Evolutionary conservation across 805 yeast species (phyloP).

Genomic region (Danielozyma ontarioensis): DNA sequence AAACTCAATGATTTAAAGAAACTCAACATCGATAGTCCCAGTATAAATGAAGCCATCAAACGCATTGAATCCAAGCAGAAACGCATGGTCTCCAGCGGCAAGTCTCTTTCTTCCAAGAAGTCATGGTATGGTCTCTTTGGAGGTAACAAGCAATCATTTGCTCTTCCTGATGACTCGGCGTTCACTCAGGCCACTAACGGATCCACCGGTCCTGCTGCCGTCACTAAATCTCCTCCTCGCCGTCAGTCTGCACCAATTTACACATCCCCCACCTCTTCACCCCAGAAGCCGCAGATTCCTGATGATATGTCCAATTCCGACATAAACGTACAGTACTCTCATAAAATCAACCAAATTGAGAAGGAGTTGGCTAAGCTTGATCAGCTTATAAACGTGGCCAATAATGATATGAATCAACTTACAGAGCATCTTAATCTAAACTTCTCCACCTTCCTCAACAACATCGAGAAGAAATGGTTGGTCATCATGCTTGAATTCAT

Average conservation of each 20-base stretch:
- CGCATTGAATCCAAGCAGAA: constrained; percentile 23
- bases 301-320: too few species aligned
- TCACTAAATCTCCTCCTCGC: not conserved
- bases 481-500: constrained; percentile 32
- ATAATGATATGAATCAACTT: constrained; percentile 39
- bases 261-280: not conserved
- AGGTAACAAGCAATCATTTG: constrained; percentile 20
- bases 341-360: constrained; percentile 30
- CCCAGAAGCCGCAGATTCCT: too few species aligned
- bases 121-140: constrained; percentile 44
- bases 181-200: too few species aligned
- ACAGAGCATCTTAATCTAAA: constrained; percentile 40
- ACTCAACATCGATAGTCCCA: constrained; percentile 32
- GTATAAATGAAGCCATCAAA: constrained; percentile 30
- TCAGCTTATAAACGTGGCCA: constrained; percentile 41
- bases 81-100: constrained; percentile 4
- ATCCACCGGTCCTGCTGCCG: not conserved
- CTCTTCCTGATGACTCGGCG: not conserved
- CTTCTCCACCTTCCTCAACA: constrained; percentile 28
- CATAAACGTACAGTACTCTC: constrained; percentile 16
- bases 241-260: too few species aligned
- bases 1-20: constrained; percentile 25
- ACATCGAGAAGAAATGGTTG: constrained; percentile 40
- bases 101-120: constrained; percentile 17
- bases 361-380: constrained; percentile 41